These are phyloP conservation scores for Clarireedia hainanense DNA, from an alignment of 2,329 filamentous ascomycete genomes.

Conservation along the genomic window DNA sequence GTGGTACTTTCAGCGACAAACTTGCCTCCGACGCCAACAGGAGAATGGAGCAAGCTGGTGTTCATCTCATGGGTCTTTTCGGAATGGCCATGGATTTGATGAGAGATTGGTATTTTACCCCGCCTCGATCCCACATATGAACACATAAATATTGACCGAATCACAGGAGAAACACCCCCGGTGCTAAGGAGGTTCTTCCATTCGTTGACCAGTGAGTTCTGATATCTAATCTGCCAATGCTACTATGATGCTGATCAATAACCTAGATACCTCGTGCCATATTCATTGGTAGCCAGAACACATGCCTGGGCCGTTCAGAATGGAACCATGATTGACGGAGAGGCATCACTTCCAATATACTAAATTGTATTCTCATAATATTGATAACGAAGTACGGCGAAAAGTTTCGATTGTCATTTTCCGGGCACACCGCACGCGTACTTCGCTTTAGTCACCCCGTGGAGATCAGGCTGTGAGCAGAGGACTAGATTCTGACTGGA, in stretches of 20 bases:
- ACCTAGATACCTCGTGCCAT: slow-evolving; percentile 49
- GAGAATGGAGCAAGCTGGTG: slow-evolving; percentile 59
- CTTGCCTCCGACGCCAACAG: slow-evolving; percentile 57
- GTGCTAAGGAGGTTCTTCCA: slow-evolving; percentile 49
- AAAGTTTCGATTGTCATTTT: too few relatives aligned
- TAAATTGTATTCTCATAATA: too few relatives aligned
- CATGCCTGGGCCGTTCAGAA: slow-evolving; percentile 54
- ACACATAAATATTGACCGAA: slow-evolving; percentile 1
- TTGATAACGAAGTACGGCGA: too few relatives aligned
- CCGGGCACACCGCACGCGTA: too few relatives aligned
- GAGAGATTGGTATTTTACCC: slow-evolving; percentile 20
- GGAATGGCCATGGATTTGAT: slow-evolving; percentile 27
- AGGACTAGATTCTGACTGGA: too few relatives aligned
- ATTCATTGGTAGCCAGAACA: slow-evolving; percentile 53
- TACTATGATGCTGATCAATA: slow-evolving; percentile 1
- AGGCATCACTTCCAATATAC: slow-evolving; percentile 29
- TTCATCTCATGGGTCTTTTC: slow-evolving; percentile 38
- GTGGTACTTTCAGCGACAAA: slow-evolving; percentile 54
- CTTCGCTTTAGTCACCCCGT: too few relatives aligned
- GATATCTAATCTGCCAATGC: too few relatives aligned
- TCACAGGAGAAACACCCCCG: slow-evolving; percentile 31
- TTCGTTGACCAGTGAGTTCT: slow-evolving; percentile 46
- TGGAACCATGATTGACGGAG: slow-evolving; percentile 49
- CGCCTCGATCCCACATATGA: not conserved
- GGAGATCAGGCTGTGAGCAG: too few relatives aligned